Evolutionary conservation across 1,284 basidiomycete genomes (phyloP), one percentile per base, ranked within the genome.

Genomic region (Trametes pubescens): DNA sequence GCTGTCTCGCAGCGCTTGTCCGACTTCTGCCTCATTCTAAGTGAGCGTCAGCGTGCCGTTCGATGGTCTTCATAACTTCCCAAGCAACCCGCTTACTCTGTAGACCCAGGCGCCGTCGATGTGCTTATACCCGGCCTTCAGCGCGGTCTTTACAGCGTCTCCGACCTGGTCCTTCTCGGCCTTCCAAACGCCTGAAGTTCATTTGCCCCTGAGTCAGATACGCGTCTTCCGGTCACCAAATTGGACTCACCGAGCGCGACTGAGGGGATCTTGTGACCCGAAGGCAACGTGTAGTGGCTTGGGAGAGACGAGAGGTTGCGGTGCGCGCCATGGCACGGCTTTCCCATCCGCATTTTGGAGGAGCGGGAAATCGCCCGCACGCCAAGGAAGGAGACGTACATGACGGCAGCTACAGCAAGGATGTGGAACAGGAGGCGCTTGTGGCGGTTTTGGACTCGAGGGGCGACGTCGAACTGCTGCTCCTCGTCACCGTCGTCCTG

Each of bases 21-120:
- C 84, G 6, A 85, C 82, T 52, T 82, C 80, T 5, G 76, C 75
- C 71, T 90, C 88, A 70, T 89, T 90, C 69, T 78, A 52, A 18
- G 24, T 18, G 21, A n/a, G 13, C n/a, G 32, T 60, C 44, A 55
- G 9, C n/a, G 14, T 6, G 32, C 26, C 1, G 34, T 10, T 24
- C 18, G 40, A 32, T 35, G 16, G 48, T 1, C 2, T 21, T 21
- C 21, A 13, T 18, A 40, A n/a, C 16, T n/a, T 26, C 4, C n/a
- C n/a, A n/a, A n/a, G n/a, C n/a, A n/a, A n/a, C n/a, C 9, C 10
- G 69, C 76, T 8, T 49, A 86, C 86, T 47, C 82, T 72, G 71
- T 93, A 93, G 51, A 84, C 82, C 84, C 87, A 89, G 40, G 91
- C 92, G 40, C 84, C 88, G 72, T 94, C 92, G 57, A 95, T 89